Evolutionary conservation across 2,329 filamentous ascomycete genomes (phyloP).

Genomic region (Aspergillus pseudotamarii): DNA sequence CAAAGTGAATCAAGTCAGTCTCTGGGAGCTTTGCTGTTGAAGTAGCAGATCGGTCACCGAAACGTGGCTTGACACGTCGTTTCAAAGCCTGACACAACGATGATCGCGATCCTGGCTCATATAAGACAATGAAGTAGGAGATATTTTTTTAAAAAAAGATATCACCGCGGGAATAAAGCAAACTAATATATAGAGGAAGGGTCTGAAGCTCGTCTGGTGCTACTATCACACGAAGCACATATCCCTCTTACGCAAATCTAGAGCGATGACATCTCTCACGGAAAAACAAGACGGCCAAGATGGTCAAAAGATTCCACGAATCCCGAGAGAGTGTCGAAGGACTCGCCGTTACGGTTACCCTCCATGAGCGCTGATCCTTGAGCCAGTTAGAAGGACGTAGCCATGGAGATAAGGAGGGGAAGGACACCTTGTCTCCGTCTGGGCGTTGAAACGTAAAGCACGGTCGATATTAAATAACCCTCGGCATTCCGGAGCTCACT

Average conservation of each 20-base stretch:
- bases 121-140: neutral
- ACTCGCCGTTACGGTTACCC: neutral
- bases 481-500: neutral
- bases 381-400: neutral
- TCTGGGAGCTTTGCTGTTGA: neutral
- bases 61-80: neutral
- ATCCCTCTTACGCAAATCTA: neutral
- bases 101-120: neutral
- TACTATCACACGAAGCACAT: neutral
- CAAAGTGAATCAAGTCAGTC: conserved; percentile 1
- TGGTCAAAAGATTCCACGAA: conserved; percentile 11
- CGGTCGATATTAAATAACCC: too few species aligned
- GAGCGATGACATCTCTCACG: neutral
- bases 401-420: neutral
- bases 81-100: neutral
- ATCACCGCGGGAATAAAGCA: neutral
- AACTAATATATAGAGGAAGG: neutral
- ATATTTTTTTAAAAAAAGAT: too few species aligned
- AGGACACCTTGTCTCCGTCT: neutral
- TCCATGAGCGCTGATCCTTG: neutral
- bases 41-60: neutral
- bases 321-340: neutral
- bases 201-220: neutral
- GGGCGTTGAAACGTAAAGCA: neutral
- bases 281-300: conserved; percentile 9